These are phyloP conservation scores for Diaporthe eres DNA, from an alignment of 2,329 filamentous ascomycete genomes.

Conservation along the genomic window DNA sequence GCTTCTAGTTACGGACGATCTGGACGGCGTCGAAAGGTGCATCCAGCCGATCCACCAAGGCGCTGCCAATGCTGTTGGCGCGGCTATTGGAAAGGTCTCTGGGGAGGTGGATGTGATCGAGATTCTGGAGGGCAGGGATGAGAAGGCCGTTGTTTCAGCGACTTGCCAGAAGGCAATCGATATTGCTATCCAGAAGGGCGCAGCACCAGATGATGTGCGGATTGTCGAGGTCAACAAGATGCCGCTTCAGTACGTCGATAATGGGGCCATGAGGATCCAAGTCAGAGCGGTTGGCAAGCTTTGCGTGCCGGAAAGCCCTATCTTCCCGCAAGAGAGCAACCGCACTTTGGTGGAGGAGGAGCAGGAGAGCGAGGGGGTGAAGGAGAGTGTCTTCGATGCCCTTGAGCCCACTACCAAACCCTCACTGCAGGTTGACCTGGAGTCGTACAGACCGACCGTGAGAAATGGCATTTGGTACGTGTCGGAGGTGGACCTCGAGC, in stretches of 20 bases:
- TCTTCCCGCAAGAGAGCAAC: conserved; percentile 21
- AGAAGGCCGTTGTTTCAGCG: conserved; percentile 54
- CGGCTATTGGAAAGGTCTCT: conserved; percentile 54
- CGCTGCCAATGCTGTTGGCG: not conserved
- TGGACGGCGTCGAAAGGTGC: not conserved
- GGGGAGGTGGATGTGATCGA: conserved; percentile 68
- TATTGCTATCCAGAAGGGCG: conserved; percentile 1
- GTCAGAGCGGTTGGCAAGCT: conserved; percentile 44
- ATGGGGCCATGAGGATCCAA: conserved; percentile 44
- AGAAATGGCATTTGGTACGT: conserved; percentile 52
- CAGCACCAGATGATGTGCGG: conserved; percentile 50
- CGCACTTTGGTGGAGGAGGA: not conserved
- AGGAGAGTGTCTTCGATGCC: not conserved
- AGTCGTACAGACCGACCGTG: conserved; percentile 52
- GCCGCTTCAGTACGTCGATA: conserved; percentile 45
- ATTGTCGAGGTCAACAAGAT: conserved; percentile 61
- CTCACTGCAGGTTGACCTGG: conserved; percentile 48
- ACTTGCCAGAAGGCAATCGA: conserved; percentile 51
- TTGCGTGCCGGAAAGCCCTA: conserved; percentile 23
- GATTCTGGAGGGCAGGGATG: conserved; percentile 56
- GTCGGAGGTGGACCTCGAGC: conserved; percentile 54
- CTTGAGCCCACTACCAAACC: conserved; percentile 42
- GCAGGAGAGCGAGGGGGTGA: not conserved
- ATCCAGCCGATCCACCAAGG: not conserved
- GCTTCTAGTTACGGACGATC: not conserved